These are phyloP conservation scores for Phytophthora ohioensis DNA, from an alignment of 352 stramenopile genomes.

Conservation along the genomic window DNA sequence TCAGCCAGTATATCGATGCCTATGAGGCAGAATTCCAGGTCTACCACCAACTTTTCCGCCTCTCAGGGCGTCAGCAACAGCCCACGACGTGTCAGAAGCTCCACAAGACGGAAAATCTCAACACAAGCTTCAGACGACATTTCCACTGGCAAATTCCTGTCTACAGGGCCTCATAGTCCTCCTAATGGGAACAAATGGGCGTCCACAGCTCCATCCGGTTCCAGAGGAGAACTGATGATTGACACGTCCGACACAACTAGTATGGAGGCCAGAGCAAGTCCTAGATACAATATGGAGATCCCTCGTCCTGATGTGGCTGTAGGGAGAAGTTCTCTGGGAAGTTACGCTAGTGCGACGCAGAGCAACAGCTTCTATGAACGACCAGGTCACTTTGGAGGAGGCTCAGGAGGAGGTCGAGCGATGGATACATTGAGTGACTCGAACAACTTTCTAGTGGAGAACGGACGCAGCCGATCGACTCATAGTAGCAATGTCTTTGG, in stretches of 20 bases:
- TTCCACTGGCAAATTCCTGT: slow-evolving; percentile 22
- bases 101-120: slow-evolving; percentile 28
- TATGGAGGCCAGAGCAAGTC: slow-evolving; percentile 20
- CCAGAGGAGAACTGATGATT: slow-evolving; percentile 24
- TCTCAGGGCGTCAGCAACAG: slow-evolving; percentile 25
- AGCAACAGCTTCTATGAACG: slow-evolving; percentile 51
- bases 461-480: slow-evolving; percentile 70
- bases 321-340: slow-evolving; percentile 54
- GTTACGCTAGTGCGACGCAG: slow-evolving; percentile 36
- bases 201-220: slow-evolving; percentile 24
- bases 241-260: slow-evolving; percentile 20
- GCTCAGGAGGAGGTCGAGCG: slow-evolving; percentile 29
- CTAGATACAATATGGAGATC: slow-evolving; percentile 74
- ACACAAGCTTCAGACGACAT: slow-evolving; percentile 24
- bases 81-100: slow-evolving; percentile 13
- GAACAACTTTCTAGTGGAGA: slow-evolving; percentile 65
- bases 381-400: slow-evolving; percentile 31
- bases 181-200: slow-evolving; percentile 21
- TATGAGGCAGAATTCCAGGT: slow-evolving; percentile 15
- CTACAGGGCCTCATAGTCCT: slow-evolving; percentile 13
- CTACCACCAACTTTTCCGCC: slow-evolving; percentile 16
- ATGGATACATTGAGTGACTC: slow-evolving; percentile 44
- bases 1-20: slow-evolving; percentile 23
- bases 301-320: slow-evolving; percentile 47
- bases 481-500: slow-evolving; percentile 82